Evolutionary conservation across 257 asterid species (phyloP).

Genomic region (Ehretia macrophylla): DNA sequence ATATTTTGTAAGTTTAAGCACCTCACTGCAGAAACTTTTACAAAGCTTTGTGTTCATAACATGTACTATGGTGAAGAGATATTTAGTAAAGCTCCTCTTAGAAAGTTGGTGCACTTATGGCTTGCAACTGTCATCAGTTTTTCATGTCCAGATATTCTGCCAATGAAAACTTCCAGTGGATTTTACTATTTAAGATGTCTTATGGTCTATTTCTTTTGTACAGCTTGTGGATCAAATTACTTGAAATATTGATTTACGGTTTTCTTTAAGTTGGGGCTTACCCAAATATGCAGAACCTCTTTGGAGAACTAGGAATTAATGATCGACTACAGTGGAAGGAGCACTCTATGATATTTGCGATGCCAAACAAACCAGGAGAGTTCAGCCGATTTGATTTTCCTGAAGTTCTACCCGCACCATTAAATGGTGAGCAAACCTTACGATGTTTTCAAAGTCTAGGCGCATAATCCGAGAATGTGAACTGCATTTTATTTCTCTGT

Average conservation of each 20-base stretch:
- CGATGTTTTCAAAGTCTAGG: neutral
- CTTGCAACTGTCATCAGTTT: no score
- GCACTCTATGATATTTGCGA: constrained; percentile 97
- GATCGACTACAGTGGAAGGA: constrained; percentile 98
- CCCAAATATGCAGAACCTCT: constrained; percentile 97
- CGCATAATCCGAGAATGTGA: neutral
- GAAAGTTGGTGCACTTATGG: no score
- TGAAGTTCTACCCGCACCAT: constrained; percentile 79
- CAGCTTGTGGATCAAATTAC: constrained; percentile 10
- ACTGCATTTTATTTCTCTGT: no score
- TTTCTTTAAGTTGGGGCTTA: constrained; percentile 88
- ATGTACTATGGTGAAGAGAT: neutral
- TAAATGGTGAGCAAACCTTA: constrained; percentile 56
- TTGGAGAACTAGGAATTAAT: constrained; percentile 91
- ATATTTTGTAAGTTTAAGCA: constrained; percentile 75
- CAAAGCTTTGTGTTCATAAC: neutral
- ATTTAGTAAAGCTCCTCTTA: neutral
- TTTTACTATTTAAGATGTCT: neutral
- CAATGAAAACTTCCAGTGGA: neutral
- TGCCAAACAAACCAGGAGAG: constrained; percentile 97
- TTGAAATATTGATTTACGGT: constrained; percentile 35
- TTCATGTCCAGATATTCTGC: neutral
- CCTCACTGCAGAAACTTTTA: neutral
- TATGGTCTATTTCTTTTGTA: neutral
- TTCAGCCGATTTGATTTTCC: constrained; percentile 96